These are phyloP conservation scores for Arbutus unedo DNA, from an alignment of 148 eudicot genomes.

Conservation along the genomic window DNA sequence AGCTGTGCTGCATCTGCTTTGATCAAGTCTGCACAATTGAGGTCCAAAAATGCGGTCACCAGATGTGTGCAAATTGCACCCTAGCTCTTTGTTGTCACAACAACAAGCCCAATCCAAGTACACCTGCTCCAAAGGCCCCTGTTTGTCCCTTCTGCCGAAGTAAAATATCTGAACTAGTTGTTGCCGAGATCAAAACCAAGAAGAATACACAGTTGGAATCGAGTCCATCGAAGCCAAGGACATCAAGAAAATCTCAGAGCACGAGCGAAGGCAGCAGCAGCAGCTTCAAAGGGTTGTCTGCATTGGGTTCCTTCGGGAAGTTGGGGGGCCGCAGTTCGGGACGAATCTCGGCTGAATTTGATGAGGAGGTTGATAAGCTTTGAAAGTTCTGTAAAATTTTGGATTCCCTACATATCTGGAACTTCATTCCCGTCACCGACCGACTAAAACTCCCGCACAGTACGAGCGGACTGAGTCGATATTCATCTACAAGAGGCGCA, in stretches of 20 bases:
- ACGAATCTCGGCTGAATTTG: conserved; percentile 22
- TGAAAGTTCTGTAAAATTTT: neutral
- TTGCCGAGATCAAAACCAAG: conserved; percentile 19
- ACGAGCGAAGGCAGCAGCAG: conserved; percentile 19
- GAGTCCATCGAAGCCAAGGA: conserved; percentile 28
- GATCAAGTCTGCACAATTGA: conserved; percentile 34
- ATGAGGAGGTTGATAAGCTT: conserved; percentile 22
- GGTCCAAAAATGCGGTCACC: conserved; percentile 30
- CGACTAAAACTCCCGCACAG: too few relatives aligned
- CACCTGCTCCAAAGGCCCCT: conserved; percentile 16
- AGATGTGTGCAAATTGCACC: conserved; percentile 34
- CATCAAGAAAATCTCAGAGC: conserved; percentile 20
- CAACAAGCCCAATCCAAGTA: conserved; percentile 13
- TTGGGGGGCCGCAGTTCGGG: conserved; percentile 27
- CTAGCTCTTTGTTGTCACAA: conserved; percentile 34
- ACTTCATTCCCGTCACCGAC: neutral
- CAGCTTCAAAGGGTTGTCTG: conserved; percentile 23
- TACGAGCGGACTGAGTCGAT: too few relatives aligned
- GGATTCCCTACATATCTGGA: neutral
- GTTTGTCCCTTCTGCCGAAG: conserved; percentile 36
- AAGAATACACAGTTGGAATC: conserved; percentile 15
- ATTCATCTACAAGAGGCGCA: too few relatives aligned
- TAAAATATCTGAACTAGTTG: conserved; percentile 23
- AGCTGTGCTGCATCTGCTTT: conserved; percentile 35
- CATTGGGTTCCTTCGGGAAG: conserved; percentile 33